Base-by-base conservation (phyloP, 2,329 filamentous ascomycete species). In the Claviceps maximensis region DNA sequence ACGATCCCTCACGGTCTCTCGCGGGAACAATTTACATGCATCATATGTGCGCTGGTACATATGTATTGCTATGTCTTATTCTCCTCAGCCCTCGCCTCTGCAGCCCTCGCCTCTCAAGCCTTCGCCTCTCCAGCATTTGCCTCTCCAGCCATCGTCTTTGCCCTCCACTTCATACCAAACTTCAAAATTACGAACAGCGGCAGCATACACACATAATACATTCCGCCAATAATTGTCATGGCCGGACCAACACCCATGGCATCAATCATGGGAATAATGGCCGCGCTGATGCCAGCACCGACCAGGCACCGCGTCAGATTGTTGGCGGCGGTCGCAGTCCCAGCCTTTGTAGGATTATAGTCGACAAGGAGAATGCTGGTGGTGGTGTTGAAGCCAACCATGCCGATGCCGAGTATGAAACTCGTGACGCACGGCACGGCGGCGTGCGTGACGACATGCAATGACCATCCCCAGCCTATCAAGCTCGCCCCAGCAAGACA, bases 291-390 rank as follows among this genome's bases (percentile, higher is more conserved):
- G 0, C 68, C 73, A 0, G 79, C 79, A 0, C 77, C 78, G 2
- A 82, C 59, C 2, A 78, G 61, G 53, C 79, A 83, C 5, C 79
- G 63, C 1, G 74, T 71, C 15, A 83, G 58, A 55, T 82, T 82
- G 55, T 77, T 79, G 0, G 76, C 72, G 0, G 78, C 78, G 1
- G 76, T 76, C 0, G 77, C 78, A 0, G 76, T 74, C 0, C 75
- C 76, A 0, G 78, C 73, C 19, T 69, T 70, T 0, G 68, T 68
- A 0, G 76, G 77, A 53, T 79, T 74, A 8, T 82, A 68, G 57
- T 83, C 80, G 4, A 81, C 70, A 2, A 82, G 67, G 47, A 83
- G 62, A 0, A 74, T 71, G 51, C 70, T 79, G 38, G 72, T 66
- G 3, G 74, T 68, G 54, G 79, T 80, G 61, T 74, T 80, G 40